phyloP scores from a whole-genome alignment of 2,329 filamentous ascomycete genomes.

The Ceratocystis ficicola region DNA sequence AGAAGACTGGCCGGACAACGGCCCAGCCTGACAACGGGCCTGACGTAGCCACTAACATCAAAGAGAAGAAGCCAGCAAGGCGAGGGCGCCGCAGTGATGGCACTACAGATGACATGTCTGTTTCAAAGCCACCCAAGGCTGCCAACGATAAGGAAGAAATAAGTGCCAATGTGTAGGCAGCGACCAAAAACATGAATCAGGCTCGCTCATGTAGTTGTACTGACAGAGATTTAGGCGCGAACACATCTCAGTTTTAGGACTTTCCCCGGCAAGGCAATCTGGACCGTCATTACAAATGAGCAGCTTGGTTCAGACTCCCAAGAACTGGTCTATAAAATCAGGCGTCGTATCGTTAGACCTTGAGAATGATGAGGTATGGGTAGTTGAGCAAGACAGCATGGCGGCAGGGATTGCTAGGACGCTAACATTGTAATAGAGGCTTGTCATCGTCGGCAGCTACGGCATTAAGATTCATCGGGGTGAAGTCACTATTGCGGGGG shows the following conservation, averaged over 20 bases:
- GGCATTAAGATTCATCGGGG: conserved; percentile 51
- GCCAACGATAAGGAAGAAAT: background rate
- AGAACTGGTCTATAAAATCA: conserved; percentile 14
- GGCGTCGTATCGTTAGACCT: conserved; percentile 35
- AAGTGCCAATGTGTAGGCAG: background rate
- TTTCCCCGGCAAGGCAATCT: conserved; percentile 7
- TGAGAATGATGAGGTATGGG: conserved; percentile 38
- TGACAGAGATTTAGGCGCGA: conserved; percentile 9
- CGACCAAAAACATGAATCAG: background rate
- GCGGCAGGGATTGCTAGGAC: background rate
- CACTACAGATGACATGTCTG: background rate
- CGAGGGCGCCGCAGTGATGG: background rate
- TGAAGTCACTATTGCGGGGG: conserved; percentile 52
- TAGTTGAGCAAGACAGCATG: background rate
- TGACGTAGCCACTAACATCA: background rate
- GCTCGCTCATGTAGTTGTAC: background rate
- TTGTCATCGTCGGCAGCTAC: conserved; percentile 56
- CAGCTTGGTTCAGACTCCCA: conserved; percentile 16
- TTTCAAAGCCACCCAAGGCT: background rate
- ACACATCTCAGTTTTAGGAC: background rate
- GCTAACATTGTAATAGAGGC: conserved; percentile 35
- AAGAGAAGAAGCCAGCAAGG: background rate
- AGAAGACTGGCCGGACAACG: background rate
- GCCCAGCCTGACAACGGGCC: background rate
- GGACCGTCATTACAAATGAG: conserved; percentile 14